These are phyloP conservation scores for Exophiala xenobiotica DNA, from an alignment of 2,329 filamentous ascomycete species.

Conservation along the genomic window DNA sequence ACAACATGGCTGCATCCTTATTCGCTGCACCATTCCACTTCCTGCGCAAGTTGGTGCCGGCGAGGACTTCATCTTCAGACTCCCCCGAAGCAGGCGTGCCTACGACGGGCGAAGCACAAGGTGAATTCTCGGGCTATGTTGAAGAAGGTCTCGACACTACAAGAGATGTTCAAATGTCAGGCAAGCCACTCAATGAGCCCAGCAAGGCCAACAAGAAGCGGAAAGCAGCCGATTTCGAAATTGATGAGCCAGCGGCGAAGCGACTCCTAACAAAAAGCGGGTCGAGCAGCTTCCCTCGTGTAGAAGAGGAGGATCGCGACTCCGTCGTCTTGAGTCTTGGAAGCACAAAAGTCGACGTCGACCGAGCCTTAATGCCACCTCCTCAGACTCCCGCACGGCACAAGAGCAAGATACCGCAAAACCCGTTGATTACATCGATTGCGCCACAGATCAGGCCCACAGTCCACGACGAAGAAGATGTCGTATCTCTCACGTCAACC, in stretches of 20 bases:
- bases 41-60: background rate
- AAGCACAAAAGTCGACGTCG: constrained; percentile 5
- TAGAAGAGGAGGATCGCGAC: background rate
- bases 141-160: background rate
- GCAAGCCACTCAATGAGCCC: background rate
- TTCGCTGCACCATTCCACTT: constrained; percentile 4
- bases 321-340: background rate
- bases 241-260: constrained; percentile 11
- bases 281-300: background rate
- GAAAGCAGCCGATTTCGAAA: constrained; percentile 13
- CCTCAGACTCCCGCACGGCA: constrained; percentile 14
- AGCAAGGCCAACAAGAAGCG: constrained; percentile 16
- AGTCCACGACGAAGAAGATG: constrained; percentile 16
- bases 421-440: background rate
- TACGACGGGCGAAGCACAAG: background rate
- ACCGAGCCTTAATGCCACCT: constrained; percentile 28
- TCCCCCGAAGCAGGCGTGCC: background rate
- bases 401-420: background rate
- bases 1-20: constrained; percentile 4
- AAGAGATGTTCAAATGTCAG: background rate
- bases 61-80: background rate
- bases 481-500: constrained; percentile 18
- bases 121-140: no score
- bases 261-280: constrained; percentile 1
- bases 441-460: background rate